Percentiles rank a stretch among this genome's conserved stretches.
phyloP scores from a whole-genome alignment of 2,329 filamentous ascomycete species.

The Chalara sp. region DNA sequence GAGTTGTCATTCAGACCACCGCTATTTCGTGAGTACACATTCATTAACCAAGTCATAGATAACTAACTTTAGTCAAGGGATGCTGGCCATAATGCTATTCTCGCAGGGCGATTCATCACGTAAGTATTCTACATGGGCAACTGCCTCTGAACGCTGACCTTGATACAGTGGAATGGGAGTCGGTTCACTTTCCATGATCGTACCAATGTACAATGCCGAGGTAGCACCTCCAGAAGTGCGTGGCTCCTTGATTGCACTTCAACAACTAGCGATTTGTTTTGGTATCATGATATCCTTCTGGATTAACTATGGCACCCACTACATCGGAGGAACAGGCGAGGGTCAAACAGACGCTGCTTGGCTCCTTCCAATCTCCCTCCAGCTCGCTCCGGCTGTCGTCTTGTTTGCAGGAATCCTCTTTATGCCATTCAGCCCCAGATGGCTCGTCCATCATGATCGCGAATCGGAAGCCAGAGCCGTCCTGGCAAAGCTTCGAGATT shows the following conservation, averaged over 20 bases:
- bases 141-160: constrained; percentile 24
- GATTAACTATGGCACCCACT: constrained; percentile 60
- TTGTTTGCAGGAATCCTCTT: constrained; percentile 67
- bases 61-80: constrained; percentile 1
- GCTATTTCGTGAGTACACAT: constrained; percentile 36
- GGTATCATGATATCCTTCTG: constrained; percentile 52
- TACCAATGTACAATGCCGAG: constrained; percentile 46
- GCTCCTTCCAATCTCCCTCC: constrained; percentile 66
- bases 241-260: constrained; percentile 57
- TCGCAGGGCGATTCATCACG: constrained; percentile 68
- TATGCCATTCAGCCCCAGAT: constrained; percentile 74
- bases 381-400: constrained; percentile 59
- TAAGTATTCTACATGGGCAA: constrained; percentile 19
- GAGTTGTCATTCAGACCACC: constrained; percentile 61
- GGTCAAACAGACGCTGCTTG: constrained; percentile 62
- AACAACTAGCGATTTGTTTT: constrained; percentile 55
- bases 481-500: constrained; percentile 56
- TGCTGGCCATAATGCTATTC: constrained; percentile 51
- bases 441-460: constrained; percentile 64
- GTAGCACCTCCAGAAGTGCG: constrained; percentile 57
- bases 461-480: constrained; percentile 60
- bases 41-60: background rate
- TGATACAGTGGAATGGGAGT: constrained; percentile 52
- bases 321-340: constrained; percentile 54
- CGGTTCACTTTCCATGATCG: constrained; percentile 61